Evolutionary conservation across 495 filamentous ascomycete genomes (phyloP).

Genomic region (Penicillium cosmopolitanum): DNA sequence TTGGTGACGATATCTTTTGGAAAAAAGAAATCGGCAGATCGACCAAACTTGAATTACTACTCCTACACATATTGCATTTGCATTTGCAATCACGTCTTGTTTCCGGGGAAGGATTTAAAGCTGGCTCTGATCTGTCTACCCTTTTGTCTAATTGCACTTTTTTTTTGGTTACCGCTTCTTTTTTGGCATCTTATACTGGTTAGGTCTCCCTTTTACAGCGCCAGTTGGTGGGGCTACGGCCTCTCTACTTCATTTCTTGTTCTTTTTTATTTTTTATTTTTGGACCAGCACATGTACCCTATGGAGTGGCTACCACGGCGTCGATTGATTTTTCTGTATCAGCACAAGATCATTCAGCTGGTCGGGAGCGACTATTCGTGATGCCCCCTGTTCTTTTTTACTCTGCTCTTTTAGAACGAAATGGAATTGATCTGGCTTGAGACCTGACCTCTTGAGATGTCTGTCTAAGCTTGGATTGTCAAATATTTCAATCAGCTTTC

Average conservation of each 20-base stretch:
- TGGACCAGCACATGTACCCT: slow-evolving; percentile 30
- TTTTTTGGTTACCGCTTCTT: slow-evolving; percentile 12
- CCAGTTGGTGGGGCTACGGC: slow-evolving; percentile 10
- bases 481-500: background rate
- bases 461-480: slow-evolving; percentile 6
- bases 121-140: slow-evolving; percentile 6
- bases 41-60: background rate
- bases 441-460: background rate
- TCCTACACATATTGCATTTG: background rate
- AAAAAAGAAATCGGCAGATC: slow-evolving; percentile 12
- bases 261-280: slow-evolving; percentile 16
- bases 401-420: slow-evolving; percentile 20
- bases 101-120: background rate
- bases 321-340: slow-evolving; percentile 26
- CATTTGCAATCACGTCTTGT: background rate
- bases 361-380: slow-evolving; percentile 19
- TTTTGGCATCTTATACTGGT: slow-evolving; percentile 11
- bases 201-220: slow-evolving; percentile 2
- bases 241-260: slow-evolving; percentile 15
- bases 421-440: slow-evolving; percentile 19
- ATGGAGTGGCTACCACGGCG: slow-evolving; percentile 34
- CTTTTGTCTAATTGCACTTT: slow-evolving; percentile 11
- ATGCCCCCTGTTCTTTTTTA: slow-evolving; percentile 1
- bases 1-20: slow-evolving; percentile 5
- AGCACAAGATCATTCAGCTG: slow-evolving; percentile 23